Conservation (phyloP, 257 asterid species). For the Prunella vulgaris region DNA sequence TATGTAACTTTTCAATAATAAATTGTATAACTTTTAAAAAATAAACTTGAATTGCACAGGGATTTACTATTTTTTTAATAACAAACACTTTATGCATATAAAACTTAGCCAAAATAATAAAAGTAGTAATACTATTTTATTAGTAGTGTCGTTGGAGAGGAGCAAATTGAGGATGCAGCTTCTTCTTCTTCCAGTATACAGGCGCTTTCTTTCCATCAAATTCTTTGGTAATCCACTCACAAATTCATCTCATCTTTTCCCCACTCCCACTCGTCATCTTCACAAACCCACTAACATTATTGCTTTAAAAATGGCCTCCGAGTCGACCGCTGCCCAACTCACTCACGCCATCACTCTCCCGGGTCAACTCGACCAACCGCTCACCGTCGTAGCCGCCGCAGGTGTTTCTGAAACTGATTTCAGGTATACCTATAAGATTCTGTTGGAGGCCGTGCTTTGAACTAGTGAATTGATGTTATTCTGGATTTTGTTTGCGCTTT, state of each 20-base stretch:
- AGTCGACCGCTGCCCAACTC: conserved; percentile 36
- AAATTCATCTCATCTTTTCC: conserved; percentile 24
- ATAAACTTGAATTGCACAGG: too few species aligned
- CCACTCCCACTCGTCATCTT: conserved; percentile 13
- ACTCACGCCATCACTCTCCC: conserved; percentile 54
- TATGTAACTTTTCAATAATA: too few species aligned
- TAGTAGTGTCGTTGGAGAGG: too few species aligned
- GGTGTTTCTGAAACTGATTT: conserved; percentile 72
- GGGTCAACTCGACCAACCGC: conserved; percentile 51
- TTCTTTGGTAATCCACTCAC: conserved; percentile 20
- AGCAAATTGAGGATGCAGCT: neutral
- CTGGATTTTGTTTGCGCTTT: neutral
- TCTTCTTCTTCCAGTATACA: conserved; percentile 21
- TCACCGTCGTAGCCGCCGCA: conserved; percentile 55
- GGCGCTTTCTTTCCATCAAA: conserved; percentile 10
- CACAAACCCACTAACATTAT: conserved; percentile 15
- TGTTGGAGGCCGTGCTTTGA: neutral
- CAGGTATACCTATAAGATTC: conserved; percentile 33
- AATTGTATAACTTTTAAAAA: too few species aligned
- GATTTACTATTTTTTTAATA: too few species aligned
- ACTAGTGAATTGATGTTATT: neutral
- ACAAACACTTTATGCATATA: too few species aligned
- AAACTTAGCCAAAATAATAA: too few species aligned
- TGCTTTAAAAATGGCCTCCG: conserved; percentile 49
- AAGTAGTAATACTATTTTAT: too few species aligned